Evolutionary conservation across 805 yeast genomes (phyloP), one percentile per base, ranked within the genome.

Genomic region (Maudiozyma pseudohumilis): DNA sequence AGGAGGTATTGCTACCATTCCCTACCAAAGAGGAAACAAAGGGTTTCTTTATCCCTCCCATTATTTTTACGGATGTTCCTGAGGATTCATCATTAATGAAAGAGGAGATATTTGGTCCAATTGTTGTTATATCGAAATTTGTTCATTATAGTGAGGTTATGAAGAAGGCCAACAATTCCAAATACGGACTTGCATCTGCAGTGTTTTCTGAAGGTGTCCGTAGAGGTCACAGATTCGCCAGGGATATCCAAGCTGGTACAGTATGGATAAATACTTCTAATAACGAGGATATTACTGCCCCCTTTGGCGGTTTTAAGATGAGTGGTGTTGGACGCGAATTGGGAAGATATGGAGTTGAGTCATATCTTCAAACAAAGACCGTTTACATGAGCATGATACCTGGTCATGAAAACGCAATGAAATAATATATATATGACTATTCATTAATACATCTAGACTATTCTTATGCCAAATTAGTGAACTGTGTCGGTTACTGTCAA

Each of bases 241-340:
- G 68, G 21, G 73, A 71, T 37, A 59, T 80, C 41, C 69, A 74
- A 46, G 77, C 84, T 1, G 88, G 88, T 18, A 74, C 74, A 37
- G 75, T 79, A 29, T 80, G 83, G 75, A 63, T 80, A 49, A 80
- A 80, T 61, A 68, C 78, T 10, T 77, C 79, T 36, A 79, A 80
- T 52, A 80, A 74, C 46, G 73, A 74, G 49, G 77, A 75, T 51
- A 56, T 67, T 40, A 66, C 69, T 40, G 74, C 78, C 39, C 94
- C 94, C 22, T 83, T 84, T 56, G 94, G 94, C 34, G 94, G 94
- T 29, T 80, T 74, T 60, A 81, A 82, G 63, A 66, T 71, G 70
- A 74, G 83, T 46, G 94, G 94, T 45, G 68, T 80, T 45, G 94
- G 94, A 42, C 74, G 89, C 49, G 92, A 83, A 63, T 68, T 83